phyloP scores from a whole-genome alignment of 805 yeast species.

The Myxozyma melibiosi region DNA sequence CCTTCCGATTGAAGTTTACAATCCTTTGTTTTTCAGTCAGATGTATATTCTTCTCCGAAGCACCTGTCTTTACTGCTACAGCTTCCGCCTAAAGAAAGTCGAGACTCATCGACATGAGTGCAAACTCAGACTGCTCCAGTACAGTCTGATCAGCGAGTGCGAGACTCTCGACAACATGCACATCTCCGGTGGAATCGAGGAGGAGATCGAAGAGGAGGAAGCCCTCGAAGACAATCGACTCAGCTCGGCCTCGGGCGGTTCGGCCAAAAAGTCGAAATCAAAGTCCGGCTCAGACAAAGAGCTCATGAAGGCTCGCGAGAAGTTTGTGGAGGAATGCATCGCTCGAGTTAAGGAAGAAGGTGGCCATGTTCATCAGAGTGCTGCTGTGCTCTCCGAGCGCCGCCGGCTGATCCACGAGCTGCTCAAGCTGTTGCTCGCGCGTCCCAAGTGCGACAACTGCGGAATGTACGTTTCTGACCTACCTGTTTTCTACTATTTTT shows the following conservation, averaged over 20 bases:
- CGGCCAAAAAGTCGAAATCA: slow-evolving; percentile 46
- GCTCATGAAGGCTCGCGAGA: slow-evolving; percentile 61
- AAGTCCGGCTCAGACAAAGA: slow-evolving; percentile 44
- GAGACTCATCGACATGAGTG: slow-evolving; percentile 79
- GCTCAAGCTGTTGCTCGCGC: slow-evolving; percentile 67
- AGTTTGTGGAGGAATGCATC: slow-evolving; percentile 71
- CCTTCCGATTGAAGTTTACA: slow-evolving; percentile 92
- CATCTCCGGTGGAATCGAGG: slow-evolving; percentile 43
- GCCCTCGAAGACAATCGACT: slow-evolving; percentile 45
- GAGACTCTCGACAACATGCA: slow-evolving; percentile 68
- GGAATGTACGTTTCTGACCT: slow-evolving; percentile 65
- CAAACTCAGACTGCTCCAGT: slow-evolving; percentile 78
- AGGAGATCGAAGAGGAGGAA: slow-evolving; percentile 52
- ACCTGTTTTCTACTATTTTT: background rate
- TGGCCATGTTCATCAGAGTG: slow-evolving; percentile 67
- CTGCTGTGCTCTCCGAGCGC: slow-evolving; percentile 85
- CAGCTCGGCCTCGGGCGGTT: slow-evolving; percentile 30
- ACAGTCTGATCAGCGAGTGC: slow-evolving; percentile 82
- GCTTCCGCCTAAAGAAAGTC: slow-evolving; percentile 65
- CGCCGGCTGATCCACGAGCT: slow-evolving; percentile 68
- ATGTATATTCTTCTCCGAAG: slow-evolving; percentile 81
- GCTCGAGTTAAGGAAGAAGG: slow-evolving; percentile 53
- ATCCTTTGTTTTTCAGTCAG: slow-evolving; percentile 91
- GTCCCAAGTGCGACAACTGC: slow-evolving; percentile 94
- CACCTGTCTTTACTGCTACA: slow-evolving; percentile 87